phyloP scores from a whole-genome alignment of 345 rosid species.

The Firmiana major region DNA sequence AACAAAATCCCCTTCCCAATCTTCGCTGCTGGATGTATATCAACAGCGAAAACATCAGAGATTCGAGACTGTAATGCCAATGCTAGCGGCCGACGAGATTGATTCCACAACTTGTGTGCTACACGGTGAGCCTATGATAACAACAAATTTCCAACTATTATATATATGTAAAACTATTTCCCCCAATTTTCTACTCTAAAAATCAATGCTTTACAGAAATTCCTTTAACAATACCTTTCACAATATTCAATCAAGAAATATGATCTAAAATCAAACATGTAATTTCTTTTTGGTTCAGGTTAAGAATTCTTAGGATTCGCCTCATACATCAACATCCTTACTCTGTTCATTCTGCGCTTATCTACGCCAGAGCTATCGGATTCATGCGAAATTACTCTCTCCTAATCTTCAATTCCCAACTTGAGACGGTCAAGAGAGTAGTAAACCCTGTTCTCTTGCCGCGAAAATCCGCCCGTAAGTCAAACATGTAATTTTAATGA shows the following conservation, averaged over 20 bases:
- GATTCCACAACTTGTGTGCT: slow-evolving; percentile 80
- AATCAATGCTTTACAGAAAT: not conserved
- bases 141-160: not conserved
- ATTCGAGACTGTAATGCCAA: slow-evolving; percentile 90
- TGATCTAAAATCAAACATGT: not conserved
- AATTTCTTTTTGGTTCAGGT: too few relatives aligned
- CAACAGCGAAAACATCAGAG: slow-evolving; percentile 88
- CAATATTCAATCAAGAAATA: too few relatives aligned
- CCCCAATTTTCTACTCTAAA: not conserved
- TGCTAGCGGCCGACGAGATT: slow-evolving; percentile 74
- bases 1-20: slow-evolving; percentile 84
- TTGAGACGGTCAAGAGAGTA: too few relatives aligned
- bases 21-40: slow-evolving; percentile 92
- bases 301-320: too few relatives aligned
- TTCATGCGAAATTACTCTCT: too few relatives aligned
- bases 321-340: too few relatives aligned
- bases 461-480: too few relatives aligned
- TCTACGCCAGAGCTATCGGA: too few relatives aligned
- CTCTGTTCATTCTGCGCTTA: too few relatives aligned
- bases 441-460: too few relatives aligned
- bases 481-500: too few relatives aligned
- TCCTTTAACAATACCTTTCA: not conserved
- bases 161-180: not conserved
- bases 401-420: too few relatives aligned
- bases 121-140: slow-evolving; percentile 74